phyloP scores from a whole-genome alignment of 2,329 filamentous ascomycete species.

The Colletotrichum siamense region DNA sequence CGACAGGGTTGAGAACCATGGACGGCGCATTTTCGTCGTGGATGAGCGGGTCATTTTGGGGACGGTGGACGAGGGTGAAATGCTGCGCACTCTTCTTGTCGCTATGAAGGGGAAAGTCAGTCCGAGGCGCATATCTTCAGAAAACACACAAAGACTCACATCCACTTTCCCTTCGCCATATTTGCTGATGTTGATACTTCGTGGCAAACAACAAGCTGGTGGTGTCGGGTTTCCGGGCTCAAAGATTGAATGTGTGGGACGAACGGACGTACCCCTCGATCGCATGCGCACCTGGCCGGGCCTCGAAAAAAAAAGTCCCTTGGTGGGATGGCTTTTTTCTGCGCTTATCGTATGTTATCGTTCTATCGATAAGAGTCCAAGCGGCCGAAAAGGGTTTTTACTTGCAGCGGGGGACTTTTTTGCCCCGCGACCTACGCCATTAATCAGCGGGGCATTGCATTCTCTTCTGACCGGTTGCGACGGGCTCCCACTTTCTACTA shows the following conservation, averaged over 20 bases:
- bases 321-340: neutral
- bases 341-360: constrained; percentile 20
- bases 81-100: constrained; percentile 93
- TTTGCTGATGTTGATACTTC: constrained; percentile 22
- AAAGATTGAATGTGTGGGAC: neutral
- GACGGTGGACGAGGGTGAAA: constrained; percentile 93
- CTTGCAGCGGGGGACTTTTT: constrained; percentile 20
- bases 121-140: neutral
- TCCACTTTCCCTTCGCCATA: constrained; percentile 81
- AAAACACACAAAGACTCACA: constrained; percentile 35
- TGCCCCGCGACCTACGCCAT: constrained; percentile 27
- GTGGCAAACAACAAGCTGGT: neutral
- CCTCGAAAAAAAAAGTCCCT: neutral
- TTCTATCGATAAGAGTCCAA: constrained; percentile 22
- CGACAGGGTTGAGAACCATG: constrained; percentile 83
- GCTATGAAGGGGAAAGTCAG: constrained; percentile 38
- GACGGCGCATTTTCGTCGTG: constrained; percentile 88
- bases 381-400: constrained; percentile 1
- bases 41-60: constrained; percentile 96
- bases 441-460: constrained; percentile 28
- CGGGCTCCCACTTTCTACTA: constrained; percentile 16
- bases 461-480: constrained; percentile 13
- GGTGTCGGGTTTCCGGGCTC: neutral
- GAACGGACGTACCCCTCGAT: neutral
- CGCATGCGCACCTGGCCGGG: neutral